These are phyloP conservation scores for Globisporangium rhizosaccharum DNA, from an alignment of 352 stramenopile genomes.

Conservation along the genomic window DNA sequence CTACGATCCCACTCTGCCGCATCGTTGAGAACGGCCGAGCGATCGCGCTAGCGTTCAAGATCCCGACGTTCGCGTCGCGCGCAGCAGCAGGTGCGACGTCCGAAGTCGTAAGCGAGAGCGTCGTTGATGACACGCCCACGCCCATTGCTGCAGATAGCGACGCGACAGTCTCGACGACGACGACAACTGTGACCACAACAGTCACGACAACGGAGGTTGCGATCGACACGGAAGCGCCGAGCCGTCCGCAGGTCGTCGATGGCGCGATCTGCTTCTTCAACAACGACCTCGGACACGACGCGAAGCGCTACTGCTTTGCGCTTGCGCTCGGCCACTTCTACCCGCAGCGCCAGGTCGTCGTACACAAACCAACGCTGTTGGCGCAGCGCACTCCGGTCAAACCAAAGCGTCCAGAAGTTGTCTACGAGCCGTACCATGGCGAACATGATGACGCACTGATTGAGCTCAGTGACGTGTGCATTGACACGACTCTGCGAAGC, in stretches of 20 bases:
- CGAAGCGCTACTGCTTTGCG: constrained; percentile 67
- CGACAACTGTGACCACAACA: neutral
- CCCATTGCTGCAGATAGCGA: neutral
- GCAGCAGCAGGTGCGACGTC: neutral
- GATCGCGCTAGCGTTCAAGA: constrained; percentile 14
- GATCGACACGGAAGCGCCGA: neutral
- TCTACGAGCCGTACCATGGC: constrained; percentile 49
- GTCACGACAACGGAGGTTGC: neutral
- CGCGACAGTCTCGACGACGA: neutral
- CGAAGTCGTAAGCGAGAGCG: constrained; percentile 6
- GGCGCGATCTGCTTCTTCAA: constrained; percentile 71
- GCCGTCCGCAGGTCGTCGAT: constrained; percentile 48
- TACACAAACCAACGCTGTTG: constrained; percentile 33
- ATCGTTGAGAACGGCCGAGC: constrained; percentile 9
- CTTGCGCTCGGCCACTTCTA: constrained; percentile 56
- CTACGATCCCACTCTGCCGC: constrained; percentile 5
- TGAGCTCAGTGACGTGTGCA: constrained; percentile 47
- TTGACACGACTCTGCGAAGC: constrained; percentile 51
- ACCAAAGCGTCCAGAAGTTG: constrained; percentile 17
- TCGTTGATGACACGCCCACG: neutral
- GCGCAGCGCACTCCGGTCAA: constrained; percentile 26
- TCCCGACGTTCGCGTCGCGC: constrained; percentile 16
- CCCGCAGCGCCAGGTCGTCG: constrained; percentile 33
- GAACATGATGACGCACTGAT: constrained; percentile 35
- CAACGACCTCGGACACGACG: constrained; percentile 31